These are phyloP conservation scores for Aureobasidium pullulans DNA, from an alignment of 2,329 filamentous ascomycete genomes.

Conservation along the genomic window DNA sequence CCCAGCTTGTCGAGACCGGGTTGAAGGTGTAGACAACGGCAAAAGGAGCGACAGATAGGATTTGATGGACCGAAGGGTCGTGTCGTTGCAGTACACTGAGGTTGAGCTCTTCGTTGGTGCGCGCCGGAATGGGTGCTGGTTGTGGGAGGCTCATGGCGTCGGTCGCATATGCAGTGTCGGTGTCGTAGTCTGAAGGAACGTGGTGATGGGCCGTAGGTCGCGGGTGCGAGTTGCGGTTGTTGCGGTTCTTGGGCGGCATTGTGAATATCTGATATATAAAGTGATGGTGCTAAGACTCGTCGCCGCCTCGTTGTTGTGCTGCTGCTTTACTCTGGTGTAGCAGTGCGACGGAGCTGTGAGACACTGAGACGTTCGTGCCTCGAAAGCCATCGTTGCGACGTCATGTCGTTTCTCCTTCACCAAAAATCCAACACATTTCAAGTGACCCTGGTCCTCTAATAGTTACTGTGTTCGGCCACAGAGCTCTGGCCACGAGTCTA, in stretches of 20 bases:
- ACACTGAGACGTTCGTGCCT: not conserved
- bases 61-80: slow-evolving; percentile 62
- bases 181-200: slow-evolving; percentile 44
- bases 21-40: slow-evolving; percentile 79
- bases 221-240: slow-evolving; percentile 10
- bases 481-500: not conserved
- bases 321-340: not conserved
- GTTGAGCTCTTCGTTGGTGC: slow-evolving; percentile 81
- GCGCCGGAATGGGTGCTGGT: slow-evolving; percentile 37
- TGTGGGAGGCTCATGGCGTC: slow-evolving; percentile 19
- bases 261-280: not conserved
- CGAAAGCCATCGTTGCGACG: not conserved
- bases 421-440: not conserved
- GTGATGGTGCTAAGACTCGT: not conserved
- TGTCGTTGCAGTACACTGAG: slow-evolving; percentile 75
- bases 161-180: slow-evolving; percentile 34
- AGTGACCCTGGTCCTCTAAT: not conserved
- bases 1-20: slow-evolving; percentile 61
- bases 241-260: slow-evolving; percentile 5
- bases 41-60: slow-evolving; percentile 76
- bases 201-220: slow-evolving; percentile 3
- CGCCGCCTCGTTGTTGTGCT: not conserved
- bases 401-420: not conserved
- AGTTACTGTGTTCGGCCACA: not conserved
- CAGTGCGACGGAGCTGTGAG: not conserved